A percentile compares a stretch with the other conserved stretches of the same genome.
These are phyloP conservation scores for Arthrinium puccinioides DNA, from an alignment of 2,329 filamentous ascomycete species.

Conservation along the genomic window DNA sequence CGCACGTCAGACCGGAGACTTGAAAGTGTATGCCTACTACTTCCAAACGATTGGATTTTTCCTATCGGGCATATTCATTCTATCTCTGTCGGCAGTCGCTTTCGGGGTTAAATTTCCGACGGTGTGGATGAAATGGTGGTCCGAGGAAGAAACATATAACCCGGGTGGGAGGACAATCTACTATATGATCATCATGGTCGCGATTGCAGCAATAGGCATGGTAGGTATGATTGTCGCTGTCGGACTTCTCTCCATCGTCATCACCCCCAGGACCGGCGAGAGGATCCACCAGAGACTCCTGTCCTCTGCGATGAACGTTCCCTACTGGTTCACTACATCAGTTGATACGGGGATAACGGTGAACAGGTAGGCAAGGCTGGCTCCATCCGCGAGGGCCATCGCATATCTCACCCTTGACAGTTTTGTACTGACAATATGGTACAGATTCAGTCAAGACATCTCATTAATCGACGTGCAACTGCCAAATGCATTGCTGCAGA, in stretches of 20 bases:
- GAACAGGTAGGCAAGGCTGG: conserved; percentile 5
- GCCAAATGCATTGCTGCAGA: conserved; percentile 24
- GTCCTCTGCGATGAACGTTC: neutral
- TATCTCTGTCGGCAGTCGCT: too few species aligned
- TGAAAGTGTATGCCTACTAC: conserved; percentile 15
- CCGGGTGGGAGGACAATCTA: too few species aligned
- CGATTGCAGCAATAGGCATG: too few species aligned
- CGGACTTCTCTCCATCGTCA: neutral
- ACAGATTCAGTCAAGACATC: conserved; percentile 29
- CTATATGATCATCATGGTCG: neutral
- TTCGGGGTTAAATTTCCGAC: too few species aligned
- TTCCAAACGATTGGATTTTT: conserved; percentile 11
- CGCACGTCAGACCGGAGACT: conserved; percentile 12
- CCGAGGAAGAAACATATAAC: too few species aligned
- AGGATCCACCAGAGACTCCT: conserved; percentile 1
- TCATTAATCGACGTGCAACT: conserved; percentile 32
- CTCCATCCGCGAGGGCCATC: conserved; percentile 1
- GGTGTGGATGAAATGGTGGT: too few species aligned
- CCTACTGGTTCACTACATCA: neutral
- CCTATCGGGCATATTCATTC: too few species aligned
- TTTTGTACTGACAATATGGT: neutral
- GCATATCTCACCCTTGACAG: neutral
- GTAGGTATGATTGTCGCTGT: too few species aligned
- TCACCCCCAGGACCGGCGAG: neutral
- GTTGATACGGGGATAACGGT: too few species aligned